Conservation (phyloP, 257 asterid genomes). For the Lycium ferocissimum region DNA sequence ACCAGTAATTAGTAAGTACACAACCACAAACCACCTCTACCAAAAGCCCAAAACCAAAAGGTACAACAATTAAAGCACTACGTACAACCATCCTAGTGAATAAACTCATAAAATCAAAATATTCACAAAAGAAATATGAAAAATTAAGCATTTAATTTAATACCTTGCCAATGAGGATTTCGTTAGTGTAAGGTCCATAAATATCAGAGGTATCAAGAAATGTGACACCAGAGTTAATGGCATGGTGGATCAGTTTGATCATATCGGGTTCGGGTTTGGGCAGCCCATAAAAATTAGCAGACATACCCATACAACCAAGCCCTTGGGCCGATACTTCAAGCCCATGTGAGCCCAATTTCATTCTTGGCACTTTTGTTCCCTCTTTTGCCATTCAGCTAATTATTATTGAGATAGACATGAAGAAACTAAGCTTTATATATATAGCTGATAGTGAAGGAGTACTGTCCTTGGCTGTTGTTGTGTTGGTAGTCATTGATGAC, state of each 20-base stretch:
- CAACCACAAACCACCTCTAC: too few species aligned
- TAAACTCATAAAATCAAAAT: neutral
- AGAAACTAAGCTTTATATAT: too few species aligned
- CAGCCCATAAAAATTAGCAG: constrained; percentile 34
- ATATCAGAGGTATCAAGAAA: too few species aligned
- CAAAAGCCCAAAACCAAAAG: neutral
- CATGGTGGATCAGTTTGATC: too few species aligned
- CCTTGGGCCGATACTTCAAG: constrained; percentile 48
- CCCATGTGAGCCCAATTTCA: constrained; percentile 50
- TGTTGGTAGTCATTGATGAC: too few species aligned
- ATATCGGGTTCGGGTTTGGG: constrained; percentile 42
- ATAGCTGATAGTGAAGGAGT: too few species aligned
- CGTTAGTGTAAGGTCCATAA: constrained; percentile 52
- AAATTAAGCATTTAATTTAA: neutral
- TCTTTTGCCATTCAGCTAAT: too few species aligned
- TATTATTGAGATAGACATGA: too few species aligned
- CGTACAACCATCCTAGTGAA: neutral
- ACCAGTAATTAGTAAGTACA: too few species aligned
- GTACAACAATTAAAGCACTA: neutral
- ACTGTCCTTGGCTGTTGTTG: too few species aligned
- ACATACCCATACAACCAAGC: constrained; percentile 53
- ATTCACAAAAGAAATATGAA: too few species aligned
- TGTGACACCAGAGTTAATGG: too few species aligned
- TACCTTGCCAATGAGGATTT: constrained; percentile 44
- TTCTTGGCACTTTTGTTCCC: neutral